Percentiles rank a stretch among this genome's conserved stretches.
Evolutionary conservation across 768 basidiomycete species (phyloP).

Genomic region (Boletus reticulatus): DNA sequence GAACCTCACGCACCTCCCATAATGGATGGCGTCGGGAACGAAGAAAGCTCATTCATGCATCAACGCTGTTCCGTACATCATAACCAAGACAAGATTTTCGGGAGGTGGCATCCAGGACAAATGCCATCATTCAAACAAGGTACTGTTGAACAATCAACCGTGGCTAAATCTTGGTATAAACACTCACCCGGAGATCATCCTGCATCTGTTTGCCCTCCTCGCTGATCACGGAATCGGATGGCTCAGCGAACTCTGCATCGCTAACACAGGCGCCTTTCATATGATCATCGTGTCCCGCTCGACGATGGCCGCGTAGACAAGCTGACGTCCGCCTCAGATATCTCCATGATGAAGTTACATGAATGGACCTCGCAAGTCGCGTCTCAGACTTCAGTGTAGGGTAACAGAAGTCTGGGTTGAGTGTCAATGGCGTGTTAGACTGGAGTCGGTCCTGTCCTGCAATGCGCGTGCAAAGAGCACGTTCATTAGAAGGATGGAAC

Average conservation of each 20-base stretch:
- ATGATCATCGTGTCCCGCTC: slow-evolving; percentile 15
- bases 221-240: slow-evolving; percentile 34
- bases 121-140: not conserved
- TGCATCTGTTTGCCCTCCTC: slow-evolving; percentile 29
- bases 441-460: slow-evolving; percentile 18
- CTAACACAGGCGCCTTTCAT: slow-evolving; percentile 25
- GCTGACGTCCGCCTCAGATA: slow-evolving; percentile 25
- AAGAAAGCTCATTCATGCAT: too few species aligned
- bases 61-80: too few species aligned
- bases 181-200: slow-evolving; percentile 35
- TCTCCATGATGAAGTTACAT: slow-evolving; percentile 4
- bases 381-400: slow-evolving; percentile 27
- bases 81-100: too few species aligned
- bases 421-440: slow-evolving; percentile 20
- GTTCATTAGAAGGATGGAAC: too few species aligned
- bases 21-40: too few species aligned
- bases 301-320: slow-evolving; percentile 32
- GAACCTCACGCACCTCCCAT: too few species aligned
- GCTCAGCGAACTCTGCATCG: slow-evolving; percentile 14
- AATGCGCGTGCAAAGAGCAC: slow-evolving; percentile 32
- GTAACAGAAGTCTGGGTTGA: slow-evolving; percentile 32
- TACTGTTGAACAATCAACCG: slow-evolving; percentile 13
- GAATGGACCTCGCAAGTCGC: not conserved
- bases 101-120: too few species aligned
- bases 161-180: not conserved